phyloP scores from a whole-genome alignment of 2,329 filamentous ascomycete species.

The Cladosporium oxysporum region DNA sequence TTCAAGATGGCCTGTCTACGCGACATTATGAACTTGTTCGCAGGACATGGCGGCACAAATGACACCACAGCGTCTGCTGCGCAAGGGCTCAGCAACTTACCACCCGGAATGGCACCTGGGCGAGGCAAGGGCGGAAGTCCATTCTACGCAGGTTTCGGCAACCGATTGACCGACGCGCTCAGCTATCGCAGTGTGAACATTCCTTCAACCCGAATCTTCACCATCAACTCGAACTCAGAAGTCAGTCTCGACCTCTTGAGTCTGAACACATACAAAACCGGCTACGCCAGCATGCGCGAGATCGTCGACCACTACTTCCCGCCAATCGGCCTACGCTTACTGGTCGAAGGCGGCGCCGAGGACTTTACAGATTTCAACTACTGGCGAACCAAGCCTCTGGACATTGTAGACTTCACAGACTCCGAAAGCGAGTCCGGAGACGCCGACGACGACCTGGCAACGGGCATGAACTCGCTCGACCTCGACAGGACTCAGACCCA shows the following conservation, averaged over 20 bases:
- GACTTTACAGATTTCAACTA: constrained; percentile 97
- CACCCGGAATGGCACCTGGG: constrained; percentile 25
- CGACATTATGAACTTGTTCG: constrained; percentile 87
- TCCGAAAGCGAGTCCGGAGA: constrained; percentile 60
- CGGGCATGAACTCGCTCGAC: constrained; percentile 16
- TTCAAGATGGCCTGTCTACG: constrained; percentile 99
- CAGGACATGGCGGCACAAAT: constrained; percentile 39
- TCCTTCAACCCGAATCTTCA: constrained; percentile 91
- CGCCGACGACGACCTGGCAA: constrained; percentile 36
- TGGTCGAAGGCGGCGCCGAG: constrained; percentile 87
- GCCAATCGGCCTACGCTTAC: constrained; percentile 75
- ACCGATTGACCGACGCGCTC: constrained; percentile 91
- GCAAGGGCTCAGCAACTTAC: constrained; percentile 28
- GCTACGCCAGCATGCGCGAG: constrained; percentile 95
- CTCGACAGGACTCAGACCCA: constrained; percentile 24
- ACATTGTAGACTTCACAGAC: constrained; percentile 84
- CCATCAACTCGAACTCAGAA: constrained; percentile 97
- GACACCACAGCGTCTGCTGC: constrained; percentile 32
- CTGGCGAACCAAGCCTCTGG: constrained; percentile 83
- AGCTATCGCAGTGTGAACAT: constrained; percentile 97
- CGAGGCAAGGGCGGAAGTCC: constrained; percentile 51
- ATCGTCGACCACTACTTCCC: constrained; percentile 98
- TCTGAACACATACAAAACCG: constrained; percentile 93
- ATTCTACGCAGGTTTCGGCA: constrained; percentile 97
- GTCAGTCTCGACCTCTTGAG: constrained; percentile 87